A percentile compares a stretch with the other conserved stretches of the same genome.
phyloP scores from a whole-genome alignment of 164 flowering plant species.

The Berberis vulgaris region DNA sequence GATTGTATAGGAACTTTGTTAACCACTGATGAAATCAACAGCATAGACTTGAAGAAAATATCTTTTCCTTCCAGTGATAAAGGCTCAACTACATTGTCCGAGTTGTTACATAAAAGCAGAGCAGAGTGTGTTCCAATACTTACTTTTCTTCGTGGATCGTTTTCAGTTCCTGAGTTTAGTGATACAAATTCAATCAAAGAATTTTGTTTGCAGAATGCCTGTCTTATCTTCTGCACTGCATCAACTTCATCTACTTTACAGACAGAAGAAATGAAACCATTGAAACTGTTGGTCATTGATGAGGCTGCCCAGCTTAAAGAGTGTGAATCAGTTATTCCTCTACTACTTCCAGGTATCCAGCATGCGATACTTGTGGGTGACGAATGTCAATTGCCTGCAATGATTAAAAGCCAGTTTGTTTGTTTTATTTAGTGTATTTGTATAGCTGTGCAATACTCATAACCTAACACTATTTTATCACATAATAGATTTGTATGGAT shows the following conservation, averaged over 20 bases:
- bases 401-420: slow-evolving; percentile 40
- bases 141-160: slow-evolving; percentile 4
- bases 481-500: slow-evolving; percentile 11
- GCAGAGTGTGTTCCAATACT: slow-evolving; percentile 15
- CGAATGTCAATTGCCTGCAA: slow-evolving; percentile 50
- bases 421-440: background rate
- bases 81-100: background rate
- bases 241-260: slow-evolving; percentile 26
- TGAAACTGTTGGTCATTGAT: slow-evolving; percentile 33
- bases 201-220: slow-evolving; percentile 27
- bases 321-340: slow-evolving; percentile 46
- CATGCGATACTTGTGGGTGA: slow-evolving; percentile 57
- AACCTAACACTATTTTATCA: background rate
- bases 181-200: slow-evolving; percentile 7
- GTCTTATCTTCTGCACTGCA: slow-evolving; percentile 39
- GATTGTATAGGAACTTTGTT: slow-evolving; percentile 6
- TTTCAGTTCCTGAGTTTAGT: slow-evolving; percentile 6
- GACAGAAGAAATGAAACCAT: background rate
- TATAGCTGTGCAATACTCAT: background rate
- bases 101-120: background rate
- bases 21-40: background rate
- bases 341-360: slow-evolving; percentile 34
- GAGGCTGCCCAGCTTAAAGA: slow-evolving; percentile 72
- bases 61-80: background rate
- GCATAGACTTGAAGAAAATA: slow-evolving; percentile 1